Base-by-base conservation (phyloP, 2,329 filamentous ascomycete genomes). In the Botrytis tulipae region DNA sequence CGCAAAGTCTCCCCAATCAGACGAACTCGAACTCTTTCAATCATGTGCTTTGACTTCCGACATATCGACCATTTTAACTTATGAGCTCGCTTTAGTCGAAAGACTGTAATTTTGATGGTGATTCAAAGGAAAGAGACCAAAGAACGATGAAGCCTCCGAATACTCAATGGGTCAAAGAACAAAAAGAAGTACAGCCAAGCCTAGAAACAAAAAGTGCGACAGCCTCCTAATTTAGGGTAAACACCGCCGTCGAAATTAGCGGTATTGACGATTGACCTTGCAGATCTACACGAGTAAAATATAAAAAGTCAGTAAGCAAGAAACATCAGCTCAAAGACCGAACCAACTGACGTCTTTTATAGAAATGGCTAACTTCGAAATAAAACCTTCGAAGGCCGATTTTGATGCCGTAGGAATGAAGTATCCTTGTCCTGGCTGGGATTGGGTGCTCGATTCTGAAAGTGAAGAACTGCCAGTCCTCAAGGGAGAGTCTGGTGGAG, bases 1-100 rank as follows among this genome's bases (percentile, higher is more conserved):
- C 18, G 22, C 7, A 12, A n/a, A 29, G 0, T 22, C 18, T 35
- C 9, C 32, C 5, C 29, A 4, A 25, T 60, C 20, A 10, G 8
- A 35, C 0, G 25, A 22, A 25, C 9, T 35, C 29, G 32, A 10
- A 20, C 18, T 22, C 57, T 22, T 60, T 35, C 20, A 9, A 60
- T 35, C 32, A 9, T 3, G 18, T 35, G 8, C 18, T 35, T 22
- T 60, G 29, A 37, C 25, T 14, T 25, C 1, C 9, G 20, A 60
- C 1, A 25, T 0, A 37, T 14, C 1, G 2, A 22, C 20, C 32
- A 35, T 60, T 37, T 12, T 16, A 1, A 25, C 12, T 8, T 14
- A 9, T 3, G 9, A 60, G 7, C 29, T 22, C 12, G 8, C 29
- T 35, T 60, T 25, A 60, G 57, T 18, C 25, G 29, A 6, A 22